Conservation (phyloP, 2,329 filamentous ascomycete genomes). For the Pseudocercospora cruenta region DNA sequence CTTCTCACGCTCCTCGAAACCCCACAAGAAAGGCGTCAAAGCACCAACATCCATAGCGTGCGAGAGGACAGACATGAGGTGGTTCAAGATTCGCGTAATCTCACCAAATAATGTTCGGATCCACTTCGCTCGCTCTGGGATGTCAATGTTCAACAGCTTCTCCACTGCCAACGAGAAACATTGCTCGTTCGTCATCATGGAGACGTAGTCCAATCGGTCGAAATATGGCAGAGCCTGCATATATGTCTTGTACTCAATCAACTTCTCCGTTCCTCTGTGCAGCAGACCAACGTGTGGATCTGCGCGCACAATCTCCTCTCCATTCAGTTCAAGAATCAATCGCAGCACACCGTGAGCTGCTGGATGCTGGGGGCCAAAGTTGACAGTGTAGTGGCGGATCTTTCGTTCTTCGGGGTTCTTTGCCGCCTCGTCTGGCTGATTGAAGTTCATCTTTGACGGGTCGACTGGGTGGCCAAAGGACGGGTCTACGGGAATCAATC, state of each 20-base stretch:
- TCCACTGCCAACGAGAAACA: conserved; percentile 94
- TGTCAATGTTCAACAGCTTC: conserved; percentile 96
- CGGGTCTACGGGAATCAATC: conserved; percentile 67
- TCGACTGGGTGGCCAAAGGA: conserved; percentile 60
- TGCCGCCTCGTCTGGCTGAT: conserved; percentile 51
- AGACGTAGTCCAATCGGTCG: conserved; percentile 97
- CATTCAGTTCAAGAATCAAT: conserved; percentile 94
- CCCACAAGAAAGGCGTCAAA: conserved; percentile 97
- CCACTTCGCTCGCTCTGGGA: conserved; percentile 93
- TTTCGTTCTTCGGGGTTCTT: conserved; percentile 68
- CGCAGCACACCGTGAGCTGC: conserved; percentile 97
- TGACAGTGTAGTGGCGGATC: conserved; percentile 98
- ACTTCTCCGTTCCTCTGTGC: conserved; percentile 96
- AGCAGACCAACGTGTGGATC: conserved; percentile 96
- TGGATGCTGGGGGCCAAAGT: conserved; percentile 98
- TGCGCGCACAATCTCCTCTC: conserved; percentile 94
- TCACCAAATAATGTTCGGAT: conserved; percentile 96
- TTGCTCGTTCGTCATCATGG: conserved; percentile 99
- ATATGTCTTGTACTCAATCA: conserved; percentile 99
- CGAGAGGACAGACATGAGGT: conserved; percentile 95
- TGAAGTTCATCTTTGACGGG: conserved; percentile 49
- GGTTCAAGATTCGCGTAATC: conserved; percentile 91
- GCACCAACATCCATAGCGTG: conserved; percentile 99
- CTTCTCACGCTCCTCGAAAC: conserved; percentile 99
- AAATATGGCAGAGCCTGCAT: conserved; percentile 98